Conservation (phyloP, 345 rosid genomes). For the Linum trigynum region DNA sequence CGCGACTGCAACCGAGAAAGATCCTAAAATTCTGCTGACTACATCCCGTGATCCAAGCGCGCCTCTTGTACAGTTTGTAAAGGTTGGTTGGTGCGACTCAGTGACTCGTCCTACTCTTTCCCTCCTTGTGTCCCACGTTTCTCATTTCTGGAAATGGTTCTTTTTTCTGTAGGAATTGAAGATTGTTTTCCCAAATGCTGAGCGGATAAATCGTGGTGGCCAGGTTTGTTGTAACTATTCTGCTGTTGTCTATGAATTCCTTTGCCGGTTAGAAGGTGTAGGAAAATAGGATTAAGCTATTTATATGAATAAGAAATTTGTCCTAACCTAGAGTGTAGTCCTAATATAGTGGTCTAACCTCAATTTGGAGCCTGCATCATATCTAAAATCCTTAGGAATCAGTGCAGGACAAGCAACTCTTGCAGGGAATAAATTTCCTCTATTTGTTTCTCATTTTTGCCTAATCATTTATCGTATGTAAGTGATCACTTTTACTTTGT, state of each 20-base stretch:
- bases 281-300: no score
- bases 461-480: not conserved
- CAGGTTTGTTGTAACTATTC: slow-evolving; percentile 38
- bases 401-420: not conserved
- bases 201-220: slow-evolving; percentile 70
- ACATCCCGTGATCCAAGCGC: slow-evolving; percentile 87
- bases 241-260: not conserved
- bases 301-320: no score
- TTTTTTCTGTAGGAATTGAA: slow-evolving; percentile 58
- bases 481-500: not conserved
- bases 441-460: not conserved
- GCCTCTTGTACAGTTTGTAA: slow-evolving; percentile 62
- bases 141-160: slow-evolving; percentile 2
- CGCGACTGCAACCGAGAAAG: slow-evolving; percentile 53
- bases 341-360: no score
- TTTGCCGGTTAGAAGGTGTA: no score
- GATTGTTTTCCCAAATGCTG: slow-evolving; percentile 70
- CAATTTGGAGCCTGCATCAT: no score
- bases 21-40: slow-evolving; percentile 77
- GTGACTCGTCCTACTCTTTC: not conserved
- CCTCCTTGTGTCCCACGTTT: not conserved
- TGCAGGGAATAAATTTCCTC: not conserved
- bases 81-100: slow-evolving; percentile 31
- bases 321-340: no score
- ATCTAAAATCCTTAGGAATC: no score